Percentiles rank a stretch among this genome's conserved stretches.
phyloP scores from a whole-genome alignment of 129 eudicot genomes.

The Helianthus tuberosus region DNA sequence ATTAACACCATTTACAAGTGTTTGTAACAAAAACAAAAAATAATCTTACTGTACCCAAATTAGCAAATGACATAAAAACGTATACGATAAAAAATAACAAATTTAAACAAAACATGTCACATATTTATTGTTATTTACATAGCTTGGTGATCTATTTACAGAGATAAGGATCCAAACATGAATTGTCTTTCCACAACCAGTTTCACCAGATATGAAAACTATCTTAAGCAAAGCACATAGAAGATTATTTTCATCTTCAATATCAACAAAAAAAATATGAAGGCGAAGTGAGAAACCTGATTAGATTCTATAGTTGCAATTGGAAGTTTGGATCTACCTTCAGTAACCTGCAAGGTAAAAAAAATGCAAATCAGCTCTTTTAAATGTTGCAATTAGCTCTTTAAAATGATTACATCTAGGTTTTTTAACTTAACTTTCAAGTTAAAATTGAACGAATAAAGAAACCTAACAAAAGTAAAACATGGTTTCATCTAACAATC shows the following conservation, averaged over 20 bases:
- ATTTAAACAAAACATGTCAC: no score
- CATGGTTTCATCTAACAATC: constrained; percentile 13
- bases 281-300: constrained; percentile 53
- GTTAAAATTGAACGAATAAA: neutral
- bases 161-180: constrained; percentile 54
- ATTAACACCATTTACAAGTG: constrained; percentile 11
- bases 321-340: constrained; percentile 83
- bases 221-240: constrained; percentile 48
- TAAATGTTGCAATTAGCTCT: no score
- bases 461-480: constrained; percentile 15
- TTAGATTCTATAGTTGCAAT: constrained; percentile 73
- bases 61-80: neutral
- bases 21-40: no score
- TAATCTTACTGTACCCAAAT: no score
- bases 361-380: neutral
- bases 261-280: constrained; percentile 4
- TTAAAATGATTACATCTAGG: constrained; percentile 21
- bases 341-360: constrained; percentile 50
- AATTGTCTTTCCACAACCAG: constrained; percentile 98
- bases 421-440: constrained; percentile 10
- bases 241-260: neutral
- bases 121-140: constrained; percentile 8
- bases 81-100: no score
- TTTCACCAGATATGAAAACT: constrained; percentile 90
- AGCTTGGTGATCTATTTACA: constrained; percentile 13